Evolutionary conservation across 2,329 filamentous ascomycete species (phyloP).

Genomic region (Lasiodiplodia theobromae): DNA sequence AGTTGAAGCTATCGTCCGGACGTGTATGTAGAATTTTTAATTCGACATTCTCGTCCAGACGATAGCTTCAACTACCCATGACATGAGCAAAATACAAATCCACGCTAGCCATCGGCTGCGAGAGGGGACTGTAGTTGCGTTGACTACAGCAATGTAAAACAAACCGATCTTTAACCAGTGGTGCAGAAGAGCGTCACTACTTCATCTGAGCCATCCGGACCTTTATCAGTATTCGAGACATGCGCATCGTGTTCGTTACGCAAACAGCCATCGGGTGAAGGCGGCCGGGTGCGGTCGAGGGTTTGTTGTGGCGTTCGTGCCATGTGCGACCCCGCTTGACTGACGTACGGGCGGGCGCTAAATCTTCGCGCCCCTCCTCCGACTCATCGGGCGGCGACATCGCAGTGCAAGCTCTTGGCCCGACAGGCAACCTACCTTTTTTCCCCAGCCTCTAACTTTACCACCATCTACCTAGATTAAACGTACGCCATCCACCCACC

Average conservation of each 20-base stretch:
- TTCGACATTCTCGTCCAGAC: too few species aligned
- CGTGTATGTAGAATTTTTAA: too few species aligned
- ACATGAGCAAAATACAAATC: too few species aligned
- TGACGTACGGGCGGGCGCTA: conserved; percentile 13
- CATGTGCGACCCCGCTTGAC: conserved; percentile 20
- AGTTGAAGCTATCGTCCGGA: too few species aligned
- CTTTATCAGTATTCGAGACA: background rate
- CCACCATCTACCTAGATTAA: background rate
- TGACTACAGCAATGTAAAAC: background rate
- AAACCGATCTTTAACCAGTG: background rate
- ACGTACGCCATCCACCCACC: conserved; percentile 9
- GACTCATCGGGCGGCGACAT: conserved; percentile 28
- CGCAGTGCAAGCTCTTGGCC: conserved; percentile 23
- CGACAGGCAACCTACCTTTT: conserved; percentile 13
- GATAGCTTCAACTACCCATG: too few species aligned
- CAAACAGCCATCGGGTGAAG: background rate
- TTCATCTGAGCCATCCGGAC: background rate
- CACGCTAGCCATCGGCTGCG: too few species aligned
- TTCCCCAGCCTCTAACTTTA: background rate
- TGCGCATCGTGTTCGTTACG: background rate
- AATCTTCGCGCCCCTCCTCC: conserved; percentile 21
- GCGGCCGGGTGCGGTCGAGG: conserved; percentile 1
- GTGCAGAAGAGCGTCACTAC: background rate
- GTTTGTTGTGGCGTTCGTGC: background rate
- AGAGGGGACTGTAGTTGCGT: background rate